Base-by-base conservation (phyloP, 2,329 filamentous ascomycete species). In the Aspergillus quadricinctus region DNA sequence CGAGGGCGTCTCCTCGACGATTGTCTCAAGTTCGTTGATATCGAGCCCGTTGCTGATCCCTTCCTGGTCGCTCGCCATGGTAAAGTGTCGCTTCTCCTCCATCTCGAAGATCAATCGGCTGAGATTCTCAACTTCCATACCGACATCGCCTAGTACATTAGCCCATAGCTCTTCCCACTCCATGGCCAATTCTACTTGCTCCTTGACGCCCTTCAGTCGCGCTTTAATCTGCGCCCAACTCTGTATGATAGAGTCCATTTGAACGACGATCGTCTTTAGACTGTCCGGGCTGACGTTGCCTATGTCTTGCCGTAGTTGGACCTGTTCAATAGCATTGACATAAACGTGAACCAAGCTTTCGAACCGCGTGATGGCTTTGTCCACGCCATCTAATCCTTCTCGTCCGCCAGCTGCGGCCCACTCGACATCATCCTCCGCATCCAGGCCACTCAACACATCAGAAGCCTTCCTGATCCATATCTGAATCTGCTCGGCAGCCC, bases 111-210 rank as follows among this genome's bases (percentile, higher is more conserved):
- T 90, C 49, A 96, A 78, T 41, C 89, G 83, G 66, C 84, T 85
- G 17, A 96, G 80, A 48, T 88, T 87, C 61, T 94, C 89, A 69
- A 92, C 87, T 75, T 99, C 94, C 60, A 88, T 86, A 52, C 92
- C 90, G 59, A 97, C 96, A 70, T 97, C 93, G 48, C 92, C 93
- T 2, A 99, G 80, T 3, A 97, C 93, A 61, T 84, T 90, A 65
- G 91, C 91, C 93, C 94, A 97, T 37, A 99, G 80, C 75, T 97
- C 92, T 72, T 97, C 92, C 93, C 93, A 99, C 70, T 99, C 94
- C 92, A 97, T 96, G 49, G 94, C 94, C 57, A 96, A 86, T 73
- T 97, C 94, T 19, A 99, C 93, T 69, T 97, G 93, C 49, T 84
- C 84, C 71, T 96, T 96, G 55, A 96, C 88, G 27, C 77, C 87